Evolutionary conservation across 805 yeast species (phyloP).

Genomic region (Pichia manshurica): DNA sequence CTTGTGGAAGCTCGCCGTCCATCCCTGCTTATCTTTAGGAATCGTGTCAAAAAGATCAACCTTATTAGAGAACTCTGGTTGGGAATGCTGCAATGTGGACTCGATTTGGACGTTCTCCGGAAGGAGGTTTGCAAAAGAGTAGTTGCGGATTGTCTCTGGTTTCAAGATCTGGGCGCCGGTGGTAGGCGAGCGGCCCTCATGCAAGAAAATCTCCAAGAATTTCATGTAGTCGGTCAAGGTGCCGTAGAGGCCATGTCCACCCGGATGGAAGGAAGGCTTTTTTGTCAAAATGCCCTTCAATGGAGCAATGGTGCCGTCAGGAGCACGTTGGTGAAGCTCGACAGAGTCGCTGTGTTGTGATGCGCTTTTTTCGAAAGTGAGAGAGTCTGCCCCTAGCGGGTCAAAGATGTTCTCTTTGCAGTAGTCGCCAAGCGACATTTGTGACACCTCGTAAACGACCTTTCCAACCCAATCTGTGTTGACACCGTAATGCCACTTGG

Average conservation of each 20-base stretch:
- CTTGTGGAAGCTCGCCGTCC: constrained; percentile 11
- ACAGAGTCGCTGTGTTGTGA: background rate
- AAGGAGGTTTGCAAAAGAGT: constrained; percentile 6
- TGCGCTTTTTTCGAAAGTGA: constrained; percentile 1
- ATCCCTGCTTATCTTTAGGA: constrained; percentile 6
- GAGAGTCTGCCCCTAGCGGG: constrained; percentile 2
- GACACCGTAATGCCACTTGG: constrained; percentile 9
- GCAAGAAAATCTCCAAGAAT: constrained; percentile 10
- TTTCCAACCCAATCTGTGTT: constrained; percentile 10
- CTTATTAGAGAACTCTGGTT: constrained; percentile 1
- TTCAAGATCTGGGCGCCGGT: constrained; percentile 5
- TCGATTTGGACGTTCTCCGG: constrained; percentile 5
- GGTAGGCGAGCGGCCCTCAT: constrained; percentile 5
- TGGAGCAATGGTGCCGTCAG: background rate
- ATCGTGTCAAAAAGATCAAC: background rate
- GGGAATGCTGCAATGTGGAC: constrained; percentile 5
- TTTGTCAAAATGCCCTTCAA: background rate
- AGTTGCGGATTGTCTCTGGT: constrained; percentile 5
- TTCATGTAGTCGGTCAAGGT: constrained; percentile 5
- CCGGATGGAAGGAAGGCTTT: constrained; percentile 4
- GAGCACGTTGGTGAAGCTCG: constrained; percentile 8
- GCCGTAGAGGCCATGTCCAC: constrained; percentile 11
- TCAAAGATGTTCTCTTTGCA: constrained; percentile 7
- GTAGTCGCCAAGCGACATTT: constrained; percentile 7
- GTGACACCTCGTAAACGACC: constrained; percentile 1